Base-by-base conservation (phyloP, 1,284 basidiomycete species). In the Microbotryum lychnidis-dioicae region DNA sequence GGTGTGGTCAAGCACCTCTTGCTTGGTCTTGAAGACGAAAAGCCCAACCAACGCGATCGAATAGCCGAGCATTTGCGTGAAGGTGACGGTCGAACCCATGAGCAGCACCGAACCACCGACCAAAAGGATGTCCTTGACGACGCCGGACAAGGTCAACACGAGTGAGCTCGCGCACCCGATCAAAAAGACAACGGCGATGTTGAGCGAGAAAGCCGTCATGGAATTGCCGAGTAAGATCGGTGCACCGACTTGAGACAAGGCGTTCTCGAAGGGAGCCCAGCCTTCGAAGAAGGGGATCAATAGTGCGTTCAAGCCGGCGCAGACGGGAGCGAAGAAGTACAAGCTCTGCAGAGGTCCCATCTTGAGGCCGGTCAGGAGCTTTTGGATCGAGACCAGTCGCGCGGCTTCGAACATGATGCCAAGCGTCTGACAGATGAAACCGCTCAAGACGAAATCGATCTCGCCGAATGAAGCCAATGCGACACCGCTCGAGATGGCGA, bases 311-410 rank as follows among this genome's bases (percentile, higher is more conserved):
- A 79, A 70, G 37, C 73, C 72, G 20, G 77, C 75, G 72, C 79
- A 80, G 53, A 76, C 76, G 14, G 75, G 77, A 25, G 76, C 74
- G 59, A 77, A 78, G 69, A 76, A 76, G 72, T 77, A 76, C 45
- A 80, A 74, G 48, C 75, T 76, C 29, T 78, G 77, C 21, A 80
- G 73, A 12, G 78, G 79, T 60, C 77, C 77, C 75, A 80, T 70
- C 61, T 77, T 77, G 61, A 77, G 71, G 46, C 79, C 78, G 57
- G 77, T 76, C 6, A 79, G 72, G 31, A 79, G 73, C 56, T 79
- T 75, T 68, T 79, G 78, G 51, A 79, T 77, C 62, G 77, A 73
- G 50, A 79, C 78, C 47, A 79, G 71, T 37, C 78, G 75, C 33
- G 74, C 70, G 3, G 77, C 77, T 69, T 79, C 78, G 58, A 78